A percentile compares a stretch with the other conserved stretches of the same genome.
phyloP scores from a whole-genome alignment of 176 grass and related monocot genomes.

The Carex scoparia region DNA sequence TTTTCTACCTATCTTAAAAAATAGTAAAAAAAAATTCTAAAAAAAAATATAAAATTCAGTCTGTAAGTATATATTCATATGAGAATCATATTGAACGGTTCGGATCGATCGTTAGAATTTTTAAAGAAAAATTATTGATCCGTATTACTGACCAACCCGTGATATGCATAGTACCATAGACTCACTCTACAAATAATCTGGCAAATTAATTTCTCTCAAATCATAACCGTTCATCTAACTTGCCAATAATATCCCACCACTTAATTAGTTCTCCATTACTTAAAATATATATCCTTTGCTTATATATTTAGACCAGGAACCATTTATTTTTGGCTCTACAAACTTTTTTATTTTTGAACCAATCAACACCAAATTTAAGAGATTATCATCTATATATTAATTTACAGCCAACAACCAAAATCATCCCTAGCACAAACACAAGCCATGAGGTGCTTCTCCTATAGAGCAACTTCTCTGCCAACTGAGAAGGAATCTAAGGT shows the following conservation, averaged over 20 bases:
- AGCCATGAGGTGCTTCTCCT: not conserved
- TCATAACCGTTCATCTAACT: not conserved
- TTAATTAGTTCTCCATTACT: not conserved
- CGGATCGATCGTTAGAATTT: too few species aligned
- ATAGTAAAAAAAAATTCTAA: too few species aligned
- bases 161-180: too few species aligned
- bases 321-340: not conserved
- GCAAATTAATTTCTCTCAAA: not conserved
- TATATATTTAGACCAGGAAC: not conserved
- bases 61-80: too few species aligned
- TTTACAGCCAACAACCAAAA: not conserved
- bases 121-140: too few species aligned
- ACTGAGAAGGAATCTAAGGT: not conserved
- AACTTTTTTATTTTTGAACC: not conserved
- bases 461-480: not conserved
- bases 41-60: too few species aligned
- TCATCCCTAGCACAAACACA: not conserved
- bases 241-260: not conserved
- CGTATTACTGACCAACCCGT: too few species aligned
- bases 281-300: not conserved
- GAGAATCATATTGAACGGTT: too few species aligned
- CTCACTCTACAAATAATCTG: too few species aligned
- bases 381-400: not conserved
- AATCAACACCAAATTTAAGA: not conserved
- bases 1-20: too few species aligned